These are phyloP conservation scores for Linum trigynum DNA, from an alignment of 345 rosid species.

Conservation along the genomic window DNA sequence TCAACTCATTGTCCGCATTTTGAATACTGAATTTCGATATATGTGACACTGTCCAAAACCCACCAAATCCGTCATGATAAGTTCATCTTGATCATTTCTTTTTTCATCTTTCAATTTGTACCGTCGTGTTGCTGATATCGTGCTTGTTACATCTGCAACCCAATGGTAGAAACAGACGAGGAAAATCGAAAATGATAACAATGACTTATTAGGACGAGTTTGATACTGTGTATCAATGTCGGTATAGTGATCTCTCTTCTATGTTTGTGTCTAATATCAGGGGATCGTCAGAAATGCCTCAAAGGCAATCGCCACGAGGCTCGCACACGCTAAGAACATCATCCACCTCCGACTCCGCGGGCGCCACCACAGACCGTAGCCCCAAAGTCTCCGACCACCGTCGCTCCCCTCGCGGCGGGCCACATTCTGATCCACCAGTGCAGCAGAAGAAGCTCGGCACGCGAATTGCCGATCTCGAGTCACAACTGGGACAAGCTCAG, in stretches of 20 bases:
- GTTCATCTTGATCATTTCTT: no score
- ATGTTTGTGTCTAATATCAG: slow-evolving; percentile 12
- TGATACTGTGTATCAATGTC: background rate
- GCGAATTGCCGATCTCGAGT: slow-evolving; percentile 73
- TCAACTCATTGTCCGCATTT: no score
- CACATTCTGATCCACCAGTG: slow-evolving; percentile 42
- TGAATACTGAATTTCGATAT: no score
- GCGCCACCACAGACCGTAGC: slow-evolving; percentile 50
- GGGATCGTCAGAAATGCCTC: slow-evolving; percentile 53
- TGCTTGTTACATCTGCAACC: no score
- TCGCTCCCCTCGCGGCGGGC: slow-evolving; percentile 56
- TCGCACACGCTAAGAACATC: slow-evolving; percentile 39
- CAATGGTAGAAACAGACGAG: no score
- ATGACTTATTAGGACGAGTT: no score
- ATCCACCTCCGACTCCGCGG: slow-evolving; percentile 47
- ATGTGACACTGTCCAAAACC: no score
- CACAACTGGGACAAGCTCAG: slow-evolving; percentile 94
- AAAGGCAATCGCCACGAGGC: slow-evolving; percentile 64
- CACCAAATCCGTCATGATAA: no score
- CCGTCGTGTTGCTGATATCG: no score
- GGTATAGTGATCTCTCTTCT: background rate
- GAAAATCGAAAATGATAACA: no score
- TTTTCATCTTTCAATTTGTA: no score
- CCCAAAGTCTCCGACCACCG: slow-evolving; percentile 56
- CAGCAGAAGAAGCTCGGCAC: slow-evolving; percentile 77